A percentile compares a stretch with the other conserved stretches of the same genome.
These are phyloP conservation scores for Arabis hirsuta DNA, from an alignment of 345 rosid genomes.

Conservation along the genomic window DNA sequence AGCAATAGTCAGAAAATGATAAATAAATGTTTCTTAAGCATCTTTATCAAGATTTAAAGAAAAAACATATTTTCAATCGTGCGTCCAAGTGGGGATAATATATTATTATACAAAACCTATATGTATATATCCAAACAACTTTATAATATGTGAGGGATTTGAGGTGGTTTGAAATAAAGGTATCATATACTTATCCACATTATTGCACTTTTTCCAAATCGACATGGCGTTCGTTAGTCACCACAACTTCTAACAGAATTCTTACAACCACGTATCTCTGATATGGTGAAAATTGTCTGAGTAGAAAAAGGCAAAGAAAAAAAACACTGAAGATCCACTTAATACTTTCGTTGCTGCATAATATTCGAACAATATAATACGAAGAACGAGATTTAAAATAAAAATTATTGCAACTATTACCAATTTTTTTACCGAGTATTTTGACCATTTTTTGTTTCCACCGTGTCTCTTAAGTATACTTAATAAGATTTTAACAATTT, in stretches of 20 bases:
- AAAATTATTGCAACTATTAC: too few relatives aligned
- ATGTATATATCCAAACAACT: neutral
- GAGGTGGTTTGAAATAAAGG: conserved; percentile 18
- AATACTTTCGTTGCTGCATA: conserved; percentile 16
- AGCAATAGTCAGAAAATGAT: conserved; percentile 22
- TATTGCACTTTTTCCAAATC: conserved; percentile 35
- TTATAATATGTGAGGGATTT: neutral
- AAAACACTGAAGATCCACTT: conserved; percentile 5
- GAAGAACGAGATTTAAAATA: too few relatives aligned
- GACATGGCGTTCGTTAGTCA: conserved; percentile 38
- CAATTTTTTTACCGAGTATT: too few relatives aligned
- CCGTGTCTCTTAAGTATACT: too few relatives aligned
- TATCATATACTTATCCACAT: conserved; percentile 39
- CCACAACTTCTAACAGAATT: conserved; percentile 34
- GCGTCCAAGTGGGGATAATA: conserved; percentile 30
- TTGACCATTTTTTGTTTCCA: too few relatives aligned
- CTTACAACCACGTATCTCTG: conserved; percentile 32
- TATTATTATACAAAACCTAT: neutral
- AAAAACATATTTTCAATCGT: conserved; percentile 20
- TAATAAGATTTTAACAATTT: too few relatives aligned
- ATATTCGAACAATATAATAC: neutral
- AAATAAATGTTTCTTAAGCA: conserved; percentile 3
- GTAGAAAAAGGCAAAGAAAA: neutral
- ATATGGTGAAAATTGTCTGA: conserved; percentile 25
- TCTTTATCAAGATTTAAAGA: conserved; percentile 1